phyloP scores from a whole-genome alignment of 1,284 basidiomycete genomes.

The Puccinia hordei region DNA sequence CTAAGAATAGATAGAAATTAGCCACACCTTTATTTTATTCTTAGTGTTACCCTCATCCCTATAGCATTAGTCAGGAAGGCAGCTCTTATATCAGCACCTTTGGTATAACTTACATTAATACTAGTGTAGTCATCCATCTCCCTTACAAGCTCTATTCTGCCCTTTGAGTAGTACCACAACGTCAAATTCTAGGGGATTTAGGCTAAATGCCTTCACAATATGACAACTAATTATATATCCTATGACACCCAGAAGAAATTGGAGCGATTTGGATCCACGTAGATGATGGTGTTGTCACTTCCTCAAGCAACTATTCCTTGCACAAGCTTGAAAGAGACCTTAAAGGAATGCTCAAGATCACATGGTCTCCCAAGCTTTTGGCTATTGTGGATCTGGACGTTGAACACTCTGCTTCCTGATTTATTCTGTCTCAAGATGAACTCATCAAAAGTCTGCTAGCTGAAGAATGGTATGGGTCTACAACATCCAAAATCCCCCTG shows the following conservation, averaged over 20 bases:
- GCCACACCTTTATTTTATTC: no score
- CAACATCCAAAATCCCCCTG: not conserved
- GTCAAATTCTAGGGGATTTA: not conserved
- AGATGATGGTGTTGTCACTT: slow-evolving; percentile 16
- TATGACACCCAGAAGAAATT: not conserved
- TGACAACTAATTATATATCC: not conserved
- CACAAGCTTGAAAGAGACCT: slow-evolving; percentile 4
- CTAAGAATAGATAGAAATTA: no score
- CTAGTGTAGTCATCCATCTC: no score
- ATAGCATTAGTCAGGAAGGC: no score
- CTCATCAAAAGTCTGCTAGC: not conserved
- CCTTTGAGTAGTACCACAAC: no score
- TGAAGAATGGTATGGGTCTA: not conserved
- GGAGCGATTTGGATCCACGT: slow-evolving; percentile 8
- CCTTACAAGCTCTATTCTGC: no score
- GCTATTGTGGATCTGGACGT: slow-evolving; percentile 8
- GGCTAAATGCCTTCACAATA: no score
- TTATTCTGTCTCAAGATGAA: not conserved
- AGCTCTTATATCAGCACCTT: no score
- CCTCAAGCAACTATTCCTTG: not conserved
- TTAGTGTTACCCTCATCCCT: no score
- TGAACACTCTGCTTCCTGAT: not conserved
- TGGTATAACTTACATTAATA: no score
- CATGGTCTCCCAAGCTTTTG: not conserved
- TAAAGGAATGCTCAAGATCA: not conserved